A percentile compares a stretch with the other conserved stretches of the same genome.
These are phyloP conservation scores for Strobilomyces dryophilus DNA, from an alignment of 768 basidiomycete genomes.

Conservation along the genomic window DNA sequence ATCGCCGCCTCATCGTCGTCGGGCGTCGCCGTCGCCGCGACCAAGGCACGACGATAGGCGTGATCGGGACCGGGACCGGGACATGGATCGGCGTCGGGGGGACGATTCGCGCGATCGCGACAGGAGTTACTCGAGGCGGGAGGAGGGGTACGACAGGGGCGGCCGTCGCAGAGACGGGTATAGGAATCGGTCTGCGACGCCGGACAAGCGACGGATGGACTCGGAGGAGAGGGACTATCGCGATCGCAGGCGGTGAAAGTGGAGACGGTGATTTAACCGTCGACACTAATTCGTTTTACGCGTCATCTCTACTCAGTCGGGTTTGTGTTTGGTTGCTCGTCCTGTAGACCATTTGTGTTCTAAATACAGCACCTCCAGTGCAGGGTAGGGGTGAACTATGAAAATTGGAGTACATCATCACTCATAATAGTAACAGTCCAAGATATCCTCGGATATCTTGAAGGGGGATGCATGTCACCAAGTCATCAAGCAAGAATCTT, in stretches of 20 bases:
- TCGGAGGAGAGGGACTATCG: constrained; percentile 26
- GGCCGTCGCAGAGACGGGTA: constrained; percentile 16
- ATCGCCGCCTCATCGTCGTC: constrained; percentile 23
- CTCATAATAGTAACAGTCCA: not conserved
- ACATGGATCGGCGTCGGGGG: constrained; percentile 25
- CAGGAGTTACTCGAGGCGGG: constrained; percentile 14
- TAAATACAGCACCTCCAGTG: not conserved
- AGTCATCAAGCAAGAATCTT: constrained; percentile 16
- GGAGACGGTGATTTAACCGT: not conserved
- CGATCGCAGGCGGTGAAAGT: constrained; percentile 23
- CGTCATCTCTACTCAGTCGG: not conserved
- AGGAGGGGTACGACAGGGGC: constrained; percentile 23
- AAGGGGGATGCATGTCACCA: not conserved
- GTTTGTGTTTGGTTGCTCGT: not conserved
- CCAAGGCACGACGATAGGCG: constrained; percentile 18
- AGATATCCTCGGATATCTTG: not conserved
- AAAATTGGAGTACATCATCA: constrained; percentile 6
- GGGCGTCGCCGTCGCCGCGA: constrained; percentile 21
- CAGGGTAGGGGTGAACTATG: not conserved
- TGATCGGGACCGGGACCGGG: constrained; percentile 25
- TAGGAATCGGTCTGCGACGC: constrained; percentile 24
- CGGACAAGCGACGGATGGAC: constrained; percentile 18
- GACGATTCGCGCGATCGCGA: constrained; percentile 25
- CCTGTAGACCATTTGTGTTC: not conserved
- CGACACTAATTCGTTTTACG: not conserved